Conservation (phyloP, 352 stramenopile species). For the Phytophthora nicotianae region DNA sequence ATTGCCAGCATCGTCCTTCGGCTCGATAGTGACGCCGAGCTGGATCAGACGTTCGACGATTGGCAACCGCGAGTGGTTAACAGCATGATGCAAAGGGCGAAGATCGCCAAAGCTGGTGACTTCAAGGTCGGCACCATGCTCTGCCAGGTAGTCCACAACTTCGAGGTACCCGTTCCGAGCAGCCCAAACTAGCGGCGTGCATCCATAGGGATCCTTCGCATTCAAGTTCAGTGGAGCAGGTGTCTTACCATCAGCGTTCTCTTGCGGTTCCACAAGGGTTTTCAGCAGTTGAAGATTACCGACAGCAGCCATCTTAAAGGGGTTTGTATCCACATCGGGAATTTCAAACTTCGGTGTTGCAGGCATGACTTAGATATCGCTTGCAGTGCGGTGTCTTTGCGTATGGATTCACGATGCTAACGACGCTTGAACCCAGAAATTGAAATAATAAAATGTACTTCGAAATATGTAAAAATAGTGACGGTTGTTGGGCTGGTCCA, state of each 20-base stretch:
- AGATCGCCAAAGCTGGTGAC: conserved; percentile 77
- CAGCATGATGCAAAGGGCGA: conserved; percentile 82
- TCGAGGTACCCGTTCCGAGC: conserved; percentile 86
- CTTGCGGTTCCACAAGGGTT: conserved; percentile 63
- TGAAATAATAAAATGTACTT: neutral
- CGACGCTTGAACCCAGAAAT: conserved; percentile 22
- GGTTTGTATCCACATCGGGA: conserved; percentile 82
- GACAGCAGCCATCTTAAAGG: conserved; percentile 85
- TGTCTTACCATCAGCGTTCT: conserved; percentile 44
- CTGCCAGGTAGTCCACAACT: conserved; percentile 76
- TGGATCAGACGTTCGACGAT: conserved; percentile 76
- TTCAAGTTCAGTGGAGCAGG: conserved; percentile 72
- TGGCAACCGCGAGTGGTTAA: conserved; percentile 76
- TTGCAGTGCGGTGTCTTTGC: neutral
- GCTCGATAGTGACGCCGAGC: conserved; percentile 73
- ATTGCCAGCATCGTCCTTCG: conserved; percentile 87
- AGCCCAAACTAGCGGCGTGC: conserved; percentile 81
- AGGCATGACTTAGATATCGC: conserved; percentile 22
- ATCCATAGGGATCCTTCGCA: conserved; percentile 80
- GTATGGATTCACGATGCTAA: conserved; percentile 5
- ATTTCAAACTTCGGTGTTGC: conserved; percentile 69
- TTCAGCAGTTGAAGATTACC: conserved; percentile 77
- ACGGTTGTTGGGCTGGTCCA: neutral
- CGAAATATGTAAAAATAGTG: conserved; percentile 16
- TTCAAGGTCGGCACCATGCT: conserved; percentile 74